These are phyloP conservation scores for Podospora pseudocomata DNA, from an alignment of 495 filamentous ascomycete genomes.

Conservation along the genomic window DNA sequence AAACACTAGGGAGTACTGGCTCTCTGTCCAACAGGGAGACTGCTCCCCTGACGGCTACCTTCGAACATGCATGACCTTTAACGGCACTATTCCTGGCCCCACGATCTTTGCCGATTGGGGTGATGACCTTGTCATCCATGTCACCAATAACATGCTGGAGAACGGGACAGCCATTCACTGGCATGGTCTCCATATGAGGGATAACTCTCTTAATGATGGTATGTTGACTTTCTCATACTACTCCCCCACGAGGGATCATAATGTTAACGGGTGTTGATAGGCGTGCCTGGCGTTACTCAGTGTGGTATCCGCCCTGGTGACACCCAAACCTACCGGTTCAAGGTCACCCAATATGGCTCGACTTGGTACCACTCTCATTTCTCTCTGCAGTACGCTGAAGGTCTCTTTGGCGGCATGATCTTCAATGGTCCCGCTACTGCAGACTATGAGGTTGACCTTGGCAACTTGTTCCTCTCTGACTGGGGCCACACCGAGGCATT, in stretches of 20 bases:
- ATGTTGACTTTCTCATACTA: too few species aligned
- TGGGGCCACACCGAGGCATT: conserved; percentile 30
- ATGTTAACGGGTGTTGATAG: too few species aligned
- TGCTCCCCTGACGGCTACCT: conserved; percentile 49
- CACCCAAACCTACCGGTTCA: conserved; percentile 34
- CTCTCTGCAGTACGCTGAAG: conserved; percentile 46
- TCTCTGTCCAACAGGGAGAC: conserved; percentile 27
- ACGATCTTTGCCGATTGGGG: conserved; percentile 50
- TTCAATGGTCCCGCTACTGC: conserved; percentile 48
- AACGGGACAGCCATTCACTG: conserved; percentile 34
- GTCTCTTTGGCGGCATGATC: conserved; percentile 43
- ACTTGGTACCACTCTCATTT: conserved; percentile 51
- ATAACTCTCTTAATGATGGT: conserved; percentile 31
- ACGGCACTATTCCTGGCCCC: conserved; percentile 54
- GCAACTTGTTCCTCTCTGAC: conserved; percentile 19
- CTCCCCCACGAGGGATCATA: too few species aligned
- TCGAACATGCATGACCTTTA: conserved; percentile 51
- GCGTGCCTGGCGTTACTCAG: conserved; percentile 31
- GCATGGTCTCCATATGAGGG: conserved; percentile 33
- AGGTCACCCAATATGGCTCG: conserved; percentile 26
- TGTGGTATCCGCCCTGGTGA: conserved; percentile 31
- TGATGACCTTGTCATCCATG: conserved; percentile 43
- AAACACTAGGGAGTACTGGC: conserved; percentile 19
- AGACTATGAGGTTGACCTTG: conserved; percentile 40
- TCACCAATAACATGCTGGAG: conserved; percentile 24